Evolutionary conservation across 108 stramenopile genomes (phyloP).

Genomic region (Nitzschia putrida): DNA sequence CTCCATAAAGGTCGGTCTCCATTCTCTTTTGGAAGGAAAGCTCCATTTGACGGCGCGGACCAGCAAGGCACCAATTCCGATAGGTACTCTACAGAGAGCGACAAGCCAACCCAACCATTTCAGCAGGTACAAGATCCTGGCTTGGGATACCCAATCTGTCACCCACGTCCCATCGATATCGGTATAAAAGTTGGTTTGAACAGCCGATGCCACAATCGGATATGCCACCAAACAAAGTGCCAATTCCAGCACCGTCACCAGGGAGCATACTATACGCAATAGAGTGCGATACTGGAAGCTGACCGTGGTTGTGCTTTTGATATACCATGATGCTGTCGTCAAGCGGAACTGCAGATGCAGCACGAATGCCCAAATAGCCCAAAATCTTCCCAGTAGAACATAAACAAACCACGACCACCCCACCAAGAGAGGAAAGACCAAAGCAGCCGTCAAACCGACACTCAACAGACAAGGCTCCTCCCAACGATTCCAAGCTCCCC

Average conservation of each 20-base stretch:
- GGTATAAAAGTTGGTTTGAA: slow-evolving; percentile 8
- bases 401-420: slow-evolving; percentile 26
- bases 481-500: slow-evolving; percentile 22
- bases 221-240: slow-evolving; percentile 19
- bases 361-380: slow-evolving; percentile 29
- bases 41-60: slow-evolving; percentile 7
- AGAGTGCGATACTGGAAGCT: slow-evolving; percentile 9
- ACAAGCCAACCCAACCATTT: slow-evolving; percentile 21
- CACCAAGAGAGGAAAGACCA: slow-evolving; percentile 17
- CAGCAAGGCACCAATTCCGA: not conserved
- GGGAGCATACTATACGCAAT: slow-evolving; percentile 14
- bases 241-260: slow-evolving; percentile 22
- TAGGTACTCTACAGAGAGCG: not conserved
- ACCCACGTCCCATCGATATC: slow-evolving; percentile 34
- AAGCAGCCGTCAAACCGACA: not conserved
- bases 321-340: slow-evolving; percentile 21
- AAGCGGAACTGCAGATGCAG: slow-evolving; percentile 29
- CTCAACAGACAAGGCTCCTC: slow-evolving; percentile 18
- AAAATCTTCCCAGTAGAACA: slow-evolving; percentile 28
- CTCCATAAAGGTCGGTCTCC: slow-evolving; percentile 15
- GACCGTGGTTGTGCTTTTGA: slow-evolving; percentile 26
- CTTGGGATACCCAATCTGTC: slow-evolving; percentile 19
- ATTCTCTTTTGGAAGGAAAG: slow-evolving; percentile 15
- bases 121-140: slow-evolving; percentile 4
- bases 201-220: not conserved